A percentile compares a stretch with the other conserved stretches of the same genome.
Evolutionary conservation across 306 rosid species (phyloP).

Genomic region (Prunus persica): DNA sequence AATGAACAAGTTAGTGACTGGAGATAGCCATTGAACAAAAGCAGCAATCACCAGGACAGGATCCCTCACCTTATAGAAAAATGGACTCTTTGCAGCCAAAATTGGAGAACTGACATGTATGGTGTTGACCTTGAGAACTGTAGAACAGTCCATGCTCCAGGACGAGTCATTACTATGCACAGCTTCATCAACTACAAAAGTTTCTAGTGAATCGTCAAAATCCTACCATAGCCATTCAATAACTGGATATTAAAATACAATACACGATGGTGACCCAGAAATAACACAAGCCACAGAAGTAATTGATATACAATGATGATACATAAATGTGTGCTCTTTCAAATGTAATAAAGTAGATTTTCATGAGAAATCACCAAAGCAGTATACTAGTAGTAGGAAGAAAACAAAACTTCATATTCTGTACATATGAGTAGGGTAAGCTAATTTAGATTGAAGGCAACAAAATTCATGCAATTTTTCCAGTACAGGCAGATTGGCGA

Average conservation of each 20-base stretch:
- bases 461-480: background rate
- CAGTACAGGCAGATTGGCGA: background rate
- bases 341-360: background rate
- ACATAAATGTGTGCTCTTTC: background rate
- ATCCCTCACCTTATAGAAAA: conserved; percentile 43
- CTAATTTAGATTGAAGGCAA: background rate
- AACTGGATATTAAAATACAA: no score
- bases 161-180: conserved; percentile 15
- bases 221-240: background rate
- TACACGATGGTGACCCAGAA: background rate
- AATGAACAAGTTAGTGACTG: conserved; percentile 6
- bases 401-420: background rate
- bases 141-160: conserved; percentile 18
- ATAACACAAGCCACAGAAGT: background rate
- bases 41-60: background rate
- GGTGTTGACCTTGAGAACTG: conserved; percentile 31
- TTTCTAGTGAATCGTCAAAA: background rate
- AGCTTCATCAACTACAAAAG: conserved; percentile 32
- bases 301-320: background rate
- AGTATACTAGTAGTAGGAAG: background rate
- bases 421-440: background rate
- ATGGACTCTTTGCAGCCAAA: conserved; percentile 52
- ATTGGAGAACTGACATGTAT: conserved; percentile 51
- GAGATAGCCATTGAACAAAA: conserved; percentile 5
- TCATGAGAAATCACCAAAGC: background rate